phyloP scores from a whole-genome alignment of 2,329 filamentous ascomycete genomes.

The Phyllosticta citrichinensis region DNA sequence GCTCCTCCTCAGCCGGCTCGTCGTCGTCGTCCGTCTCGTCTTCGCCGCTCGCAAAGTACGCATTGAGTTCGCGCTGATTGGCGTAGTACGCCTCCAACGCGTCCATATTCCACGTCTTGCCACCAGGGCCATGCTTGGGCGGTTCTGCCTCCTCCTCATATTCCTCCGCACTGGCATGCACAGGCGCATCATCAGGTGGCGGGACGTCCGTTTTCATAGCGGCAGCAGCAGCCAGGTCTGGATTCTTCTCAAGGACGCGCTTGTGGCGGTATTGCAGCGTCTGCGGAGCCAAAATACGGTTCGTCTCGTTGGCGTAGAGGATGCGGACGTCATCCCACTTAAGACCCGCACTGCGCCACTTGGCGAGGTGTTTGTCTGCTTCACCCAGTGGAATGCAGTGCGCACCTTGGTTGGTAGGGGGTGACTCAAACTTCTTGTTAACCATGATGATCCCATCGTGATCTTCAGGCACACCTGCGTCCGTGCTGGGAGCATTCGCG shows the following conservation, averaged over 20 bases:
- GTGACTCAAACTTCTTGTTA: not conserved
- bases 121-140: not conserved
- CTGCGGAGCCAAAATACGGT: not conserved
- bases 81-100: not conserved
- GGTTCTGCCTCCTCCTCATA: not conserved
- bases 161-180: not conserved
- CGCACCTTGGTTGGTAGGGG: not conserved
- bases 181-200: not conserved
- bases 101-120: not conserved
- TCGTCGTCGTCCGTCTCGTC: not conserved
- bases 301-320: not conserved
- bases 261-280: not conserved
- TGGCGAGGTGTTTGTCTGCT: not conserved
- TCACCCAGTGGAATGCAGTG: not conserved
- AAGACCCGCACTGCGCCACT: not conserved
- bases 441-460: not conserved
- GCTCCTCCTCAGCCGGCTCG: not conserved
- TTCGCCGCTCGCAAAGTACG: not conserved
- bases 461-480: not conserved
- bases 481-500: not conserved
- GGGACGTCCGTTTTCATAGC: not conserved
- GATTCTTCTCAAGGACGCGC: not conserved
- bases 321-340: not conserved
- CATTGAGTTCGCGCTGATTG: not conserved
- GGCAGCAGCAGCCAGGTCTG: not conserved